Evolutionary conservation across 1,139 yeast genomes (phyloP).

Genomic region (Taphrina wiesneri): DNA sequence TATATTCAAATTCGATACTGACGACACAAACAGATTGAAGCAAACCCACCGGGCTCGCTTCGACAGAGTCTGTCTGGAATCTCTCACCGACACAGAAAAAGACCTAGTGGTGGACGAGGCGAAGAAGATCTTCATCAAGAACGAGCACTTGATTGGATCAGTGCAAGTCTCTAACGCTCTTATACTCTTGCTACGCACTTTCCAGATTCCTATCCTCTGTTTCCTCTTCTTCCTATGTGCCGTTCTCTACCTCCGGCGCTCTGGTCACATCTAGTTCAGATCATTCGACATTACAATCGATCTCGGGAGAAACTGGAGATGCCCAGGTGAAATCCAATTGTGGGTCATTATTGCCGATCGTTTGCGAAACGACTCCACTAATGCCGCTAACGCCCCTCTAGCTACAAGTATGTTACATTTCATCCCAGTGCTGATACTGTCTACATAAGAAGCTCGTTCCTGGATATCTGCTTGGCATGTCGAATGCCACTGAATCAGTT

Average conservation of each 20-base stretch:
- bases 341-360: not conserved
- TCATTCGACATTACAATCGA: not conserved
- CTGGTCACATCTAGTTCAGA: not conserved
- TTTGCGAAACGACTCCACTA: slow-evolving; percentile 3
- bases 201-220: slow-evolving; percentile 4
- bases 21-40: slow-evolving; percentile 53
- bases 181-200: not conserved
- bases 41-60: slow-evolving; percentile 62
- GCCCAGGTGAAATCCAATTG: too few species aligned
- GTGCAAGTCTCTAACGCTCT: slow-evolving; percentile 11
- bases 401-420: not conserved
- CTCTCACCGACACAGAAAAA: slow-evolving; percentile 68
- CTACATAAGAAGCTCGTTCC: not conserved
- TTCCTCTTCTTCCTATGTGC: not conserved
- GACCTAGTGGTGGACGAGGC: slow-evolving; percentile 69
- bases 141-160: slow-evolving; percentile 45
- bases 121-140: slow-evolving; percentile 64
- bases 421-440: not conserved
- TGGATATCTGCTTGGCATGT: slow-evolving; percentile 11
- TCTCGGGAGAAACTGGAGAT: too few species aligned
- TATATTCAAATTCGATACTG: slow-evolving; percentile 69
- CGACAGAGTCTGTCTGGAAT: slow-evolving; percentile 71
- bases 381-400: not conserved
- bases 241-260: not conserved
- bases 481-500: slow-evolving; percentile 20